Percentiles rank a stretch among this genome's conserved stretches.
Conservation (phyloP, 106 monocot genomes). For the Amphibolis antarctica region DNA sequence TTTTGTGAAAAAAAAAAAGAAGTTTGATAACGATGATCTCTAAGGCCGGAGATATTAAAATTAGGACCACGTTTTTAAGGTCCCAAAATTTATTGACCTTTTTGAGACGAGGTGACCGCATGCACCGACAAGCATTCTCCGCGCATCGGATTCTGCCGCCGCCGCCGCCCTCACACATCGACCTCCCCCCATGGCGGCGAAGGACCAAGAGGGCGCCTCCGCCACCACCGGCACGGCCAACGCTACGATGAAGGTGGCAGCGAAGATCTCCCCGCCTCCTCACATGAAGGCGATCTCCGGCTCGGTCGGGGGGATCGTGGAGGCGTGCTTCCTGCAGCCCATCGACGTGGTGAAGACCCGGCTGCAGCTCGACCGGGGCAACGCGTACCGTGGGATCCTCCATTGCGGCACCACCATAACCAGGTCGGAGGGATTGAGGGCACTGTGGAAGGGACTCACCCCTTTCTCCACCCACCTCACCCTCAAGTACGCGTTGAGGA, state of each 20-base stretch:
- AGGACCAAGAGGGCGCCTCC: too few relatives aligned
- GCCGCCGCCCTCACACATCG: too few relatives aligned
- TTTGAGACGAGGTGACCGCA: too few relatives aligned
- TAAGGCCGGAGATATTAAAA: too few relatives aligned
- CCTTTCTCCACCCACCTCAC: conserved; percentile 31
- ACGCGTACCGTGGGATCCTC: conserved; percentile 48
- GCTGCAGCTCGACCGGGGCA: conserved; percentile 72
- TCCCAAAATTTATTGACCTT: too few relatives aligned
- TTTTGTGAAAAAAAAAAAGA: too few relatives aligned
- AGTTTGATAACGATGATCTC: too few relatives aligned
- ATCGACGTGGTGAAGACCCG: conserved; percentile 98
- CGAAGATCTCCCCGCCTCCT: conserved; percentile 27
- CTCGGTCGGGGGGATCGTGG: conserved; percentile 77
- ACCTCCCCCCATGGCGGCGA: too few relatives aligned
- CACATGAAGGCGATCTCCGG: conserved; percentile 63
- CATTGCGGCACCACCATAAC: conserved; percentile 17
- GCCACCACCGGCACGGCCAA: too few relatives aligned
- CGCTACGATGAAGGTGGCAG: background rate
- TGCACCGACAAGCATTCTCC: too few relatives aligned
- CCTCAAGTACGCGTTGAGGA: conserved; percentile 24
- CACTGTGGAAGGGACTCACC: conserved; percentile 28
- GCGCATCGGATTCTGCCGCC: too few relatives aligned
- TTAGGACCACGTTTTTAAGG: too few relatives aligned
- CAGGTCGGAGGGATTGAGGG: conserved; percentile 13
- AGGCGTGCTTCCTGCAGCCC: conserved; percentile 92